These are phyloP conservation scores for Limonium bicolor DNA, from an alignment of 148 eudicot species.

Conservation along the genomic window DNA sequence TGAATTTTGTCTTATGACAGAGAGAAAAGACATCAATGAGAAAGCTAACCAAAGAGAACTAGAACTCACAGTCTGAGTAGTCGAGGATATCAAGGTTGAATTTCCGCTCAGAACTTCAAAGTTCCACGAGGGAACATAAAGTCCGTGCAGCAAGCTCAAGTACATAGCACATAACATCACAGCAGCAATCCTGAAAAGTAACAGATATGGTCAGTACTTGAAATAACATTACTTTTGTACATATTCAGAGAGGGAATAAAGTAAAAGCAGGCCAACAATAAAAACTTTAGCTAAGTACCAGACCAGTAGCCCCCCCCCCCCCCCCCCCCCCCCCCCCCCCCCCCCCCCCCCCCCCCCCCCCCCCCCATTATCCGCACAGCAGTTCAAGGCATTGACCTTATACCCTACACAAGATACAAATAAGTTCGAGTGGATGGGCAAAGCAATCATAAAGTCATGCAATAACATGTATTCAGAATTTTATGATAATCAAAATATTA, in stretches of 20 bases:
- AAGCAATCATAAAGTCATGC: too few relatives aligned
- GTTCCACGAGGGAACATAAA: conserved; percentile 66
- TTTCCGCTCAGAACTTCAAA: conserved; percentile 25
- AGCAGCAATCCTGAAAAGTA: conserved; percentile 27
- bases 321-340: too few relatives aligned
- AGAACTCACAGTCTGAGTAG: conserved; percentile 28
- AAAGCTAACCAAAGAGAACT: background rate
- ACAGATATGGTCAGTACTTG: background rate
- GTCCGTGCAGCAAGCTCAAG: conserved; percentile 47
- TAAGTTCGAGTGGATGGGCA: too few relatives aligned
- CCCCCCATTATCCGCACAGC: too few relatives aligned
- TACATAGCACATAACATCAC: conserved; percentile 27
- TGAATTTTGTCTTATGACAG: background rate
- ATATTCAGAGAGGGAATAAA: too few relatives aligned
- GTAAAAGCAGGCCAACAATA: background rate
- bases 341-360: too few relatives aligned
- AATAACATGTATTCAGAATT: too few relatives aligned
- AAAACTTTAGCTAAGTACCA: too few relatives aligned
- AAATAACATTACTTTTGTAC: background rate
- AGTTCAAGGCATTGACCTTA: too few relatives aligned
- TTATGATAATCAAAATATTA: too few relatives aligned
- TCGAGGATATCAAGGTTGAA: conserved; percentile 15
- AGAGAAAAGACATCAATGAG: background rate
- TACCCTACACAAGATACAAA: too few relatives aligned
- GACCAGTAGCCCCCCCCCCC: too few relatives aligned